Evolutionary conservation across 805 yeast genomes (phyloP).

Genomic region (Lipomyces sp.): DNA sequence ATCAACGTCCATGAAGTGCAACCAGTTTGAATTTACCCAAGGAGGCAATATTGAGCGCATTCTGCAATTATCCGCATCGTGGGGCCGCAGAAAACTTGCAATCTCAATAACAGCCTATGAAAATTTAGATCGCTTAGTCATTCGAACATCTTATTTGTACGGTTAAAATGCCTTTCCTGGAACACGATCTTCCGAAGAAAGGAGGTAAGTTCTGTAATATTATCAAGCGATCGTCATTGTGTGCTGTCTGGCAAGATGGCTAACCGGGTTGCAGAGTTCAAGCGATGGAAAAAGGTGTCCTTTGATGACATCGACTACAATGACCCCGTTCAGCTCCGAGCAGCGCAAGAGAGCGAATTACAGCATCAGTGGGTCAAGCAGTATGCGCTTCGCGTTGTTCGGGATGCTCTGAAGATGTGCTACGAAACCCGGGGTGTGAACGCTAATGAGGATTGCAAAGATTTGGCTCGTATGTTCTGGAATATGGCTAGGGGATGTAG

Average conservation of each 20-base stretch:
- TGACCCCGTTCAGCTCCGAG: conserved; percentile 62
- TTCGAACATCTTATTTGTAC: neutral
- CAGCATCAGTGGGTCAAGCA: conserved; percentile 81
- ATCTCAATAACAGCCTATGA: neutral
- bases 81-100: neutral
- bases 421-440: conserved; percentile 64
- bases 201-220: conserved; percentile 1
- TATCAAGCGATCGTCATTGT: neutral
- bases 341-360: conserved; percentile 76
- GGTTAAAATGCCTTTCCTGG: conserved; percentile 4
- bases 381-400: conserved; percentile 64
- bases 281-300: conserved; percentile 54
- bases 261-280: conserved; percentile 6
- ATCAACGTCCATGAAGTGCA: neutral
- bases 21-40: neutral
- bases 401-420: conserved; percentile 78
- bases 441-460: conserved; percentile 78
- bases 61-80: neutral
- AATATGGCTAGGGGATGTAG: neutral
- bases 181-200: conserved; percentile 10
- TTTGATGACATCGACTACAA: conserved; percentile 82
- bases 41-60: neutral
- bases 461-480: conserved; percentile 62
- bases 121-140: neutral
- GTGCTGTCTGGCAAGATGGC: neutral